Percentiles rank a stretch among this genome's conserved stretches.
phyloP scores from a whole-genome alignment of 108 stramenopile species.

The Skeletonema menzelii region DNA sequence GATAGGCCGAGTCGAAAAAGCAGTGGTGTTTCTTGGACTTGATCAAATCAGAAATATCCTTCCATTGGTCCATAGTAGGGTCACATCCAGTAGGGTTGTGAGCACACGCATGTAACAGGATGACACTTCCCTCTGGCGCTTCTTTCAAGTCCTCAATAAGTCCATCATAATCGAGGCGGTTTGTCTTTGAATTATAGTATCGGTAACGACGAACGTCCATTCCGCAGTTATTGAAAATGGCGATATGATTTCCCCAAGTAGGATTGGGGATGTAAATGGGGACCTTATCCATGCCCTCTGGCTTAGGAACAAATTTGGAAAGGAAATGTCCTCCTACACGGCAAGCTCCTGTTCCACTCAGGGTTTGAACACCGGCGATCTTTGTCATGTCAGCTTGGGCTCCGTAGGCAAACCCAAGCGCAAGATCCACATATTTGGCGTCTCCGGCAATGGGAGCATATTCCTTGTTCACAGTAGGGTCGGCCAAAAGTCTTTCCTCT shows the following conservation, averaged over 20 bases:
- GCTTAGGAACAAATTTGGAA: constrained; percentile 61
- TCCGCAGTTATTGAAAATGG: constrained; percentile 88
- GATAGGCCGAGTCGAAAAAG: constrained; percentile 98
- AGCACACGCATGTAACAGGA: constrained; percentile 98
- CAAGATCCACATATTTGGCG: constrained; percentile 75
- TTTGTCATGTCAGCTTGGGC: constrained; percentile 60
- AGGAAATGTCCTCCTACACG: constrained; percentile 92
- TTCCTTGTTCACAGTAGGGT: constrained; percentile 84
- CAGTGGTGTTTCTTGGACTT: constrained; percentile 73
- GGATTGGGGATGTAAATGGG: constrained; percentile 92
- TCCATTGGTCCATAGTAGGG: constrained; percentile 93
- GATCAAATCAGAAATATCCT: constrained; percentile 70
- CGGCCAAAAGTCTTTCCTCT: constrained; percentile 76
- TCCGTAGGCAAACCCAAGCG: constrained; percentile 94
- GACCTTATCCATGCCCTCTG: constrained; percentile 14
- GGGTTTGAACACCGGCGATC: constrained; percentile 90
- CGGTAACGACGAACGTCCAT: constrained; percentile 86
- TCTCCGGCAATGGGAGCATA: constrained; percentile 96
- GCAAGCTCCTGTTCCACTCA: constrained; percentile 97
- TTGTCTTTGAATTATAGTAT: constrained; percentile 89
- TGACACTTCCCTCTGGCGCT: constrained; percentile 84
- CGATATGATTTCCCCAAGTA: constrained; percentile 98
- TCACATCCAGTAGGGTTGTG: constrained; percentile 99
- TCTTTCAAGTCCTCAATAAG: constrained; percentile 80
- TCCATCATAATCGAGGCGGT: constrained; percentile 87